Evolutionary conservation across 108 stramenopile species (phyloP).

Genomic region (Nannochloropsis granulata): DNA sequence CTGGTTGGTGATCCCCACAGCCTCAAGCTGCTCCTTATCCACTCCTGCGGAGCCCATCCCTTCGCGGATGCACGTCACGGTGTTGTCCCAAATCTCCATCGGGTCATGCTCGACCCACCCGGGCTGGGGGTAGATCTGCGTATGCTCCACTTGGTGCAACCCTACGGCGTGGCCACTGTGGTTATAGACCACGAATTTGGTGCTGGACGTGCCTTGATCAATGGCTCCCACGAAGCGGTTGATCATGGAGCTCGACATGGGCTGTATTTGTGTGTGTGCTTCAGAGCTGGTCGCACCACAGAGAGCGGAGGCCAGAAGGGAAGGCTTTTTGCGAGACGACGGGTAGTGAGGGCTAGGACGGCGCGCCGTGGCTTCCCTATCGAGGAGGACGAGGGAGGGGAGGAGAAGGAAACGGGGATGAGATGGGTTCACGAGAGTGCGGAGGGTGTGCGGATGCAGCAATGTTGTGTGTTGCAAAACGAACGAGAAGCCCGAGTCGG

Average conservation of each 20-base stretch:
- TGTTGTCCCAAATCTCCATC: slow-evolving; percentile 50
- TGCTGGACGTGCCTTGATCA: slow-evolving; percentile 90
- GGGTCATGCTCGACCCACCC: slow-evolving; percentile 93
- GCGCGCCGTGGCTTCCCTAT: too few species aligned
- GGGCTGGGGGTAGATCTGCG: slow-evolving; percentile 59
- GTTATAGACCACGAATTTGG: slow-evolving; percentile 74
- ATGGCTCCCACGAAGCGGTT: slow-evolving; percentile 59
- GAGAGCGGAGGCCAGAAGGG: too few species aligned
- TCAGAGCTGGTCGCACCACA: too few species aligned
- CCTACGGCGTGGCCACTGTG: slow-evolving; percentile 51
- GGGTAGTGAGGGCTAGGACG: too few species aligned
- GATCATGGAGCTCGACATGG: background rate
- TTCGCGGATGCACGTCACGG: slow-evolving; percentile 2
- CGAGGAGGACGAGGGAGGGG: too few species aligned
- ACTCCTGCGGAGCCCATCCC: slow-evolving; percentile 3
- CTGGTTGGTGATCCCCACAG: slow-evolving; percentile 96
- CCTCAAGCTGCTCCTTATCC: background rate
- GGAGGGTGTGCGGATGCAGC: too few species aligned
- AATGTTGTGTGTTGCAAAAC: too few species aligned
- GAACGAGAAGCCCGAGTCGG: too few species aligned
- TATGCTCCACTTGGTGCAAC: slow-evolving; percentile 69
- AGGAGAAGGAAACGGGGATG: too few species aligned
- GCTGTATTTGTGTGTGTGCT: background rate
- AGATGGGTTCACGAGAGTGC: too few species aligned
- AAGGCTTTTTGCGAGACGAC: too few species aligned